Conservation (phyloP, 768 basidiomycete species). For the Auriscalpium microsporum region DNA sequence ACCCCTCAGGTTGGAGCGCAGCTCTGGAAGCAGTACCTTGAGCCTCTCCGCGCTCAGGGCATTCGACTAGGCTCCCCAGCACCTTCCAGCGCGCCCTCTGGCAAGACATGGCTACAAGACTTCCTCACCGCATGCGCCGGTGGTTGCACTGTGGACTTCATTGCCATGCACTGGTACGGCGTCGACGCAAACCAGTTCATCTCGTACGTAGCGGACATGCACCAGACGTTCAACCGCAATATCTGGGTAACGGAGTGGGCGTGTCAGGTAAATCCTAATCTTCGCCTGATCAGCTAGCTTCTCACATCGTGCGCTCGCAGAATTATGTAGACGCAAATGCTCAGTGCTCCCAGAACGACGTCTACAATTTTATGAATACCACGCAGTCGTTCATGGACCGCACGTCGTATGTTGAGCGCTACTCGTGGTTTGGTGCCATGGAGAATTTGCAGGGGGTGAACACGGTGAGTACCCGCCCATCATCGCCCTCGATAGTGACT, state of each 20-base stretch:
- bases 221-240: slow-evolving; percentile 41
- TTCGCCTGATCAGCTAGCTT: no score
- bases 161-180: slow-evolving; percentile 54
- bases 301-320: slow-evolving; percentile 14
- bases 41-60: slow-evolving; percentile 39
- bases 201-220: slow-evolving; percentile 40
- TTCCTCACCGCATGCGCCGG: slow-evolving; percentile 42
- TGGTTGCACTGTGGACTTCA: slow-evolving; percentile 48
- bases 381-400: slow-evolving; percentile 48
- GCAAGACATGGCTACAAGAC: slow-evolving; percentile 46
- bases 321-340: slow-evolving; percentile 30
- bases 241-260: slow-evolving; percentile 60
- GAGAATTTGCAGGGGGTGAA: slow-evolving; percentile 41
- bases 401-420: slow-evolving; percentile 45
- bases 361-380: slow-evolving; percentile 39
- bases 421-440: slow-evolving; percentile 57
- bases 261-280: slow-evolving; percentile 26
- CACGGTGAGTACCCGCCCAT: slow-evolving; percentile 22
- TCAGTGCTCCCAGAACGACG: slow-evolving; percentile 40
- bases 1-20: slow-evolving; percentile 38
- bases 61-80: slow-evolving; percentile 47
- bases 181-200: slow-evolving; percentile 45
- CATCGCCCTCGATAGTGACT: neutral
- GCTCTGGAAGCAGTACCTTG: slow-evolving; percentile 43
- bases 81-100: slow-evolving; percentile 40